phyloP scores from a whole-genome alignment of 2,329 filamentous ascomycete species.

The Aspergillus unguis region DNA sequence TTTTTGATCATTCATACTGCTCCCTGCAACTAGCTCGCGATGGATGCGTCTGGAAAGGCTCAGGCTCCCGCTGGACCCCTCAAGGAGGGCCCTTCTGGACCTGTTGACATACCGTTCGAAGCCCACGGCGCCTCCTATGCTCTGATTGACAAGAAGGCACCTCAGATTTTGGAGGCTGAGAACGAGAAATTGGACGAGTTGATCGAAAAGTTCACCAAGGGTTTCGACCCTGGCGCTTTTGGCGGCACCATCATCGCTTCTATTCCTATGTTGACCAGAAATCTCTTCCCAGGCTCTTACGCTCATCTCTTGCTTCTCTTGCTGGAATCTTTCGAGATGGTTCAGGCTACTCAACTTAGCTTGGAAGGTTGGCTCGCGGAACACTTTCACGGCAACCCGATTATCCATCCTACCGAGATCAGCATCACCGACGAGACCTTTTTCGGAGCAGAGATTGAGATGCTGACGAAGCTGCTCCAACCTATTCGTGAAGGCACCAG shows the following conservation, averaged over 20 bases:
- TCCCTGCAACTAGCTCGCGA: not conserved
- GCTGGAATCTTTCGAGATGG: conserved; percentile 49
- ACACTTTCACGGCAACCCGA: conserved; percentile 15
- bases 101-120: conserved; percentile 15
- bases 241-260: conserved; percentile 8
- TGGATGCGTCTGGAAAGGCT: conserved; percentile 3
- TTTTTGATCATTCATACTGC: too few relatives aligned
- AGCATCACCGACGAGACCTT: conserved; percentile 17
- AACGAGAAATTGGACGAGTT: conserved; percentile 13
- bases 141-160: conserved; percentile 13
- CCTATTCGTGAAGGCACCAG: conserved; percentile 19
- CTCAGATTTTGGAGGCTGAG: conserved; percentile 13
- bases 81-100: not conserved
- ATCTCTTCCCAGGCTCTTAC: conserved; percentile 22
- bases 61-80: not conserved
- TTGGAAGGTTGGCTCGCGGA: conserved; percentile 62
- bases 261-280: conserved; percentile 8
- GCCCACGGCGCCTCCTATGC: not conserved
- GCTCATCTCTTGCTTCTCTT: conserved; percentile 24
- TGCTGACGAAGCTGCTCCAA: conserved; percentile 22
- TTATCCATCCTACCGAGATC: not conserved
- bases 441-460: conserved; percentile 22
- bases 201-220: conserved; percentile 18
- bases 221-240: conserved; percentile 21
- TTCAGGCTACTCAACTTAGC: conserved; percentile 63